These are phyloP conservation scores for Zygoascus biomembranicola DNA, from an alignment of 805 yeast genomes.

Conservation along the genomic window DNA sequence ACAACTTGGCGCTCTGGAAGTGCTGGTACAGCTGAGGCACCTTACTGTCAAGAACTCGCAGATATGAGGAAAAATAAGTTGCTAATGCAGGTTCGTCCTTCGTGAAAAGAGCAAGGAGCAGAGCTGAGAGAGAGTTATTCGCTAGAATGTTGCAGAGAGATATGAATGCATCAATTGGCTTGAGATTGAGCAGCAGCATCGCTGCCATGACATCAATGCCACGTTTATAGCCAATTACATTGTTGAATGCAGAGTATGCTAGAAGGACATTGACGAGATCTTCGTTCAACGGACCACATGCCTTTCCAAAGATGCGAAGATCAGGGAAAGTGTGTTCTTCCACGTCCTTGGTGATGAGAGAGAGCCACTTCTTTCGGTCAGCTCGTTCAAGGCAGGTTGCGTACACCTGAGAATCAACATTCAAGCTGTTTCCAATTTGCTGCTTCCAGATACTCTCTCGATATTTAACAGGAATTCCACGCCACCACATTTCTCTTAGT, in stretches of 20 bases:
- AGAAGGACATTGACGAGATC: conserved; percentile 30
- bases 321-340: conserved; percentile 31
- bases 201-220: conserved; percentile 37
- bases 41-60: conserved; percentile 37
- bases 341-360: conserved; percentile 2
- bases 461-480: conserved; percentile 42
- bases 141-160: conserved; percentile 34
- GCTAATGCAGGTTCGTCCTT: conserved; percentile 26
- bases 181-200: conserved; percentile 32
- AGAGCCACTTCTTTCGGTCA: conserved; percentile 1
- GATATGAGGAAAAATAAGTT: conserved; percentile 39
- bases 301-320: conserved; percentile 30
- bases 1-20: conserved; percentile 36
- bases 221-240: conserved; percentile 27
- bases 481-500: conserved; percentile 46
- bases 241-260: conserved; percentile 24
- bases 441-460: conserved; percentile 46
- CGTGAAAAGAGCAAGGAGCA: conserved; percentile 28
- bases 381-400: conserved; percentile 8
- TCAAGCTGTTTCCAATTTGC: conserved; percentile 32
- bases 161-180: conserved; percentile 31
- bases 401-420: conserved; percentile 16
- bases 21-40: conserved; percentile 42
- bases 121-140: conserved; percentile 11
- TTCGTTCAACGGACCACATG: conserved; percentile 26